Evolutionary conservation across 108 stramenopile genomes (phyloP), one percentile per base, ranked within the genome.

Genomic region (Mediolabrus comicus): DNA sequence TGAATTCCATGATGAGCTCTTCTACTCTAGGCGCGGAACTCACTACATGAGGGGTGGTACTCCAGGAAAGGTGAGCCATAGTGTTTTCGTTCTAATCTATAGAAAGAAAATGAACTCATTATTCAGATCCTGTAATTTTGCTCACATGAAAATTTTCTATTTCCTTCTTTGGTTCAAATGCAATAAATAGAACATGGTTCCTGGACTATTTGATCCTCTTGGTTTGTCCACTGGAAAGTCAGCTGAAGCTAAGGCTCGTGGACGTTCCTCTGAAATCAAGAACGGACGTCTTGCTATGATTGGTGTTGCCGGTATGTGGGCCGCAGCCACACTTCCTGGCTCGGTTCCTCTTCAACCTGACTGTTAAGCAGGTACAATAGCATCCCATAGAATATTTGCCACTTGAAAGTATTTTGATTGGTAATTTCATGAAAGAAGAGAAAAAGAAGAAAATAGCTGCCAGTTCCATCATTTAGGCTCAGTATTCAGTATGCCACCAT

Each of bases 211-310:
- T 46, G 91, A 92, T 69, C 91, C 91, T 41, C 75, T 89, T 59
- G 75, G 79, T 61, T 69, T 92, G 33, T 80, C 74, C 65, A 84
- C 74, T 68, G 72, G 75, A 46, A 84, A 81, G 65, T 66, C 74
- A 22, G 86, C 84, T 66, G 88, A 81, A 57, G 75, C 77, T 13
- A 66, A 81, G 75, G 88, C 86, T 26, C 65, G 77, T 30, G 91
- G 91, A 38, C 91, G 91, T 66, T 65, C 67, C 46, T 68, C 65
- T 29, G 91, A 92, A 67, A 84, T 92, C 75, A 92, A 92, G 81
- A 92, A 92, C 63, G 91, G 91, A 65, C 86, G 91, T 74, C 77
- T 92, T 63, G 91, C 88, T 46, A 92, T 89, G 91, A 84, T 92
- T 69, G 90, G 90, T 16, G 65, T 91, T 60, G 83, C 83, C 49